Evolutionary conservation across 2,329 filamentous ascomycete species (phyloP), one percentile per base, ranked within the genome.

Genomic region (Fusarium pininemorale): DNA sequence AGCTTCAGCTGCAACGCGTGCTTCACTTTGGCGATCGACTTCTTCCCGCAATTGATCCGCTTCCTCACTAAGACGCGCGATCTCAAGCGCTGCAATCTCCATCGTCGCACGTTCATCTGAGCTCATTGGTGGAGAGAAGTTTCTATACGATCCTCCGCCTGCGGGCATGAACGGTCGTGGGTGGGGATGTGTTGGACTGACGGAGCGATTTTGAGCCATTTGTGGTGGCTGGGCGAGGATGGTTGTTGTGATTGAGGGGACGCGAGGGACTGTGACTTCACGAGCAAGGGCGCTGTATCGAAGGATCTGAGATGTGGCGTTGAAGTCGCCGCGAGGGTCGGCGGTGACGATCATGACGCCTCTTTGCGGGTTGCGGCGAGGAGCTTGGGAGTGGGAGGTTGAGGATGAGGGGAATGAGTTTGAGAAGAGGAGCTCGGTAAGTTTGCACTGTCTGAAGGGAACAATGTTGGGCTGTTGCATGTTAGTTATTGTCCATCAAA

Each of bases 301-400:
- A 4, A 99, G 87, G 70, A 99, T 98, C 80, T 98, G 96, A 10
- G 94, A 97, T 0, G 96, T 99, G 18, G 96, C 95, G 80, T 98
- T 98, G 85, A 95, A 98, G 82, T 99, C 96, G 42, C 96, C 96
- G 18, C 93, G 84, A 0, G 96, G 94, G 79, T 99, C 96, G 7
- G 96, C 96, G 0, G 96, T 98, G 22, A 98, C 96, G 64, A 99
- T 93, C 95, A 99, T 98, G 77, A 97, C 91, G 3, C 92, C 95
- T 78, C 93, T 95, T 80, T 98, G 96, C 0, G 94, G 93, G 72
- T 91, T 90, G 22, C 91, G 90, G 20, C 87, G 85, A 16, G 82
- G 79, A 20, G 74, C 64, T 74, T 86, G 69, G 4, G 80, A 69
- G 61, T 84, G 80, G 22, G 82, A 77, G 4, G 81, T 74, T 11